Base-by-base conservation (phyloP, 2,329 filamentous ascomycete species). In the Scortechinia acanthostroma region DNA sequence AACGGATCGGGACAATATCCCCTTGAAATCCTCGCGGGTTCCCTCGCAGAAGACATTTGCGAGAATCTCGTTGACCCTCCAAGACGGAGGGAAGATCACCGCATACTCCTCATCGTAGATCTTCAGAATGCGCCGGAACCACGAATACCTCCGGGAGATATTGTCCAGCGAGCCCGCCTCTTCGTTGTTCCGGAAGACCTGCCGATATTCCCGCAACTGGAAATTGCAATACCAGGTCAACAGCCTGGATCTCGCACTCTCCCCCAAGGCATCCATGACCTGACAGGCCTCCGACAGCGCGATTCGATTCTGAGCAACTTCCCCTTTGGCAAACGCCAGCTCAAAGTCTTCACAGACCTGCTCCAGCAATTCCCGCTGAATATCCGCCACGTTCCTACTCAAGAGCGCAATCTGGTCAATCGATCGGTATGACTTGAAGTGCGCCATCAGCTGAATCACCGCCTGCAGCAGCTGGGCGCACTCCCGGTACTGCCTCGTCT, bases 291-390 rank as follows among this genome's bases (percentile, higher is more conserved):
- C 93, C 25, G 85, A 73, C 46, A 98, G 74, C 60, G 84, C 83
- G 14, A 73, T 76, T 52, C 79, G 81, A 52, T 82, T 83, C 47
- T 79, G 70, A 2, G 73, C 71, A 14, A 95, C 81, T 63, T 97
- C 91, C 19, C 81, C 83, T 63, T 91, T 95, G 17, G 91, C 85
- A 64, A 97, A 98, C 0, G 88, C 86, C 47, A 96, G 77, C 70
- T 98, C 93, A 59, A 98, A 98, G 64, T 98, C 93, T 65, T 97
- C 93, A 61, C 93, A 98, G n/a, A 98, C 86, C 65, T 98, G 93
- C 68, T 98, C 93, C 47, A 96, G 69, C 47, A 98, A 68, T 62
- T 96, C 91, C 48, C 91, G 74, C 67, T 98, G 93, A 51, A 98
- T 74, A 55, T 97, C 93, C 4, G 90, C 86, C 25, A 98, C 93